These are phyloP conservation scores for Pulveroboletus ravenelii DNA, from an alignment of 768 basidiomycete genomes.

Conservation along the genomic window DNA sequence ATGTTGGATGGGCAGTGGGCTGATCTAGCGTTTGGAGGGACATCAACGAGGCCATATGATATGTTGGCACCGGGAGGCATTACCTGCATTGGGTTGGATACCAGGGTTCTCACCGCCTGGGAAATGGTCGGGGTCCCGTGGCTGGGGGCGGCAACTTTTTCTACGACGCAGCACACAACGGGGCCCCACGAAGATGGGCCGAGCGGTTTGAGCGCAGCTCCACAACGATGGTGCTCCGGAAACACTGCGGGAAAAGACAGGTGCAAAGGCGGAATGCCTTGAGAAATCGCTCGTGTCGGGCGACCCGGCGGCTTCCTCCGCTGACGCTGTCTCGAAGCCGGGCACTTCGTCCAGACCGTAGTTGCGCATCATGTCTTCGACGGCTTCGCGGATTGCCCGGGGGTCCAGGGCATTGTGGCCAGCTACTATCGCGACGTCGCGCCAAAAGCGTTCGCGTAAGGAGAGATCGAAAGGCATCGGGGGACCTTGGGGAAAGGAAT, in stretches of 20 bases:
- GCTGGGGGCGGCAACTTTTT: not conserved
- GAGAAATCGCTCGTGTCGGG: constrained; percentile 12
- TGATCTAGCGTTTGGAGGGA: constrained; percentile 4
- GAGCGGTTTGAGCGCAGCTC: constrained; percentile 1
- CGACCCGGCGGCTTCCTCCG: not conserved
- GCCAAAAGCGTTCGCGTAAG: constrained; percentile 25
- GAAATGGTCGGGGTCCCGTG: constrained; percentile 10
- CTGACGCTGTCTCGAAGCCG: constrained; percentile 4
- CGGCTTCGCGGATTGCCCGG: constrained; percentile 13
- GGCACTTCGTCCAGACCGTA: constrained; percentile 19
- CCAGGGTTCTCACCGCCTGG: constrained; percentile 21
- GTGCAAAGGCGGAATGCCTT: constrained; percentile 15
- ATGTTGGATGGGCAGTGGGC: not conserved
- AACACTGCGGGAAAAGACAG: constrained; percentile 15
- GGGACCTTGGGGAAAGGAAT: not conserved
- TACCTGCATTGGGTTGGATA: constrained; percentile 17
- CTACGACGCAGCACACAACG: constrained; percentile 7
- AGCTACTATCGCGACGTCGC: constrained; percentile 14
- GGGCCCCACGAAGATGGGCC: constrained; percentile 15
- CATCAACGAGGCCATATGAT: not conserved
- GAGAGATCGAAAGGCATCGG: constrained; percentile 12
- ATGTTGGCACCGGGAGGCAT: not conserved
- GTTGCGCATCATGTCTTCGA: constrained; percentile 23
- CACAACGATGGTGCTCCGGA: not conserved
- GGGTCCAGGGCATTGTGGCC: constrained; percentile 11